These are phyloP conservation scores for Ophiostoma australiae DNA, from an alignment of 2,329 filamentous ascomycete genomes.

Conservation along the genomic window DNA sequence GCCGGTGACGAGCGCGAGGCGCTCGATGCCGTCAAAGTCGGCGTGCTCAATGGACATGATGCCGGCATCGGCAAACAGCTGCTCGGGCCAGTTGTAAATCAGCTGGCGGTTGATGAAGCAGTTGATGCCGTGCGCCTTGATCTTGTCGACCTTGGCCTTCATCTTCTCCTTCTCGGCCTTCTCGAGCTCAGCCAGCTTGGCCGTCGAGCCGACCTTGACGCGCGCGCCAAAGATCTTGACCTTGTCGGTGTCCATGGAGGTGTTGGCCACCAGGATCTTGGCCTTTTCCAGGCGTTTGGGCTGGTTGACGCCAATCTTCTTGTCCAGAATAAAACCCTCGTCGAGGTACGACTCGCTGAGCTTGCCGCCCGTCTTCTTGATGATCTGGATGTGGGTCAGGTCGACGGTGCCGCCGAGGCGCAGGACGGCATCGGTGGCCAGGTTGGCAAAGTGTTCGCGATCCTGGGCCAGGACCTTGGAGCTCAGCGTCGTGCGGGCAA, in stretches of 20 bases:
- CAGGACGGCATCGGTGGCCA: slow-evolving; percentile 87
- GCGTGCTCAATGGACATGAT: slow-evolving; percentile 99
- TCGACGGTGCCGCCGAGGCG: slow-evolving; percentile 86
- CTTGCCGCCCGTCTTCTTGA: slow-evolving; percentile 98
- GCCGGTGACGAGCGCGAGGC: slow-evolving; percentile 88
- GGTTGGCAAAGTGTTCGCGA: slow-evolving; percentile 80
- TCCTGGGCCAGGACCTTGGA: slow-evolving; percentile 96
- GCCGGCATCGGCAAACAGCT: slow-evolving; percentile 94
- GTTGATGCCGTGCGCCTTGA: slow-evolving; percentile 98
- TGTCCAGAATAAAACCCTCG: slow-evolving; percentile 97
- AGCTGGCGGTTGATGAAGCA: slow-evolving; percentile 99
- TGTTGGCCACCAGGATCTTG: slow-evolving; percentile 97
- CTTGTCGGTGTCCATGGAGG: slow-evolving; percentile 99
- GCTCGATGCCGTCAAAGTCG: slow-evolving; percentile 97
- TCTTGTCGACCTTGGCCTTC: slow-evolving; percentile 98
- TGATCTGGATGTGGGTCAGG: slow-evolving; percentile 96
- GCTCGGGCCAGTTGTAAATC: slow-evolving; percentile 99
- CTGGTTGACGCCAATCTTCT: slow-evolving; percentile 98
- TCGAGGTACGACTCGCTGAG: slow-evolving; percentile 96
- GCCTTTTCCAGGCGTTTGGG: slow-evolving; percentile 96
- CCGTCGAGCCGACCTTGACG: slow-evolving; percentile 93
- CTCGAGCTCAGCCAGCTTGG: slow-evolving; percentile 95
- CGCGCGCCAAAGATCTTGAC: slow-evolving; percentile 98
- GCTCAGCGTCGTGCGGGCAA: slow-evolving; percentile 91
- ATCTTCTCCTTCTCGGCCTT: slow-evolving; percentile 99